phyloP scores from a whole-genome alignment of 1,284 basidiomycete genomes.

The Mrakiaceae sp. region DNA sequence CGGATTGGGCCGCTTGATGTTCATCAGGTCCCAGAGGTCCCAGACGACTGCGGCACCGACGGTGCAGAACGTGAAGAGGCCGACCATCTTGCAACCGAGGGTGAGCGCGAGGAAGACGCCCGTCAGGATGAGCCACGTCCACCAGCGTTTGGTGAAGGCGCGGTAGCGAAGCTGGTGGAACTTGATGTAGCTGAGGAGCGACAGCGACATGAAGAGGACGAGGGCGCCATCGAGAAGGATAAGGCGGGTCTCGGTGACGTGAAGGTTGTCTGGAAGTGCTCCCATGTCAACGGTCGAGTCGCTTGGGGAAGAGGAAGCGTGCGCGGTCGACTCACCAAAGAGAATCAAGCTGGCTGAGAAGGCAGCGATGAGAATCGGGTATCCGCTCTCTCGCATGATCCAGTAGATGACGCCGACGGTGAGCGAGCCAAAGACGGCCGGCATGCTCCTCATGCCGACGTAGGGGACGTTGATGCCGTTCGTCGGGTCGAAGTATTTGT shows the following conservation, averaged over 20 bases:
- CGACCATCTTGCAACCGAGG: conserved; percentile 97
- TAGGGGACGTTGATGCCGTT: conserved; percentile 62
- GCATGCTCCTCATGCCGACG: conserved; percentile 81
- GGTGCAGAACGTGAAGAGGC: conserved; percentile 78
- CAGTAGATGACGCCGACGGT: conserved; percentile 85
- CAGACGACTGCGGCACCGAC: conserved; percentile 84
- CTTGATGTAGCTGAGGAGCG: conserved; percentile 87
- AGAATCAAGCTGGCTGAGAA: conserved; percentile 77
- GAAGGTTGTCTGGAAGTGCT: conserved; percentile 68
- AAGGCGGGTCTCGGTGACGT: conserved; percentile 86
- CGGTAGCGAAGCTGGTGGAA: conserved; percentile 93
- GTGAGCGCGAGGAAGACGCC: conserved; percentile 90
- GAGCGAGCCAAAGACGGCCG: conserved; percentile 78
- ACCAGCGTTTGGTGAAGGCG: conserved; percentile 81
- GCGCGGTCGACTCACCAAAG: conserved; percentile 52
- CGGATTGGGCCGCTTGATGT: conserved; percentile 57
- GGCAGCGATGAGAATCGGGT: conserved; percentile 74
- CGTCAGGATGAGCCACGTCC: conserved; percentile 84
- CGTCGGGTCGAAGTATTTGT: conserved; percentile 50
- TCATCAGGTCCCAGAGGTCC: conserved; percentile 91
- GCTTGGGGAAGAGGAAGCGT: not conserved
- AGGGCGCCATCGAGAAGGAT: conserved; percentile 92
- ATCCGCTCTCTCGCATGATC: conserved; percentile 96
- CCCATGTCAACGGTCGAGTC: not conserved
- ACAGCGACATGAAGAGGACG: conserved; percentile 90